Evolutionary conservation across 108 stramenopile genomes (phyloP).

Genomic region (Fragilaria crotonensis): DNA sequence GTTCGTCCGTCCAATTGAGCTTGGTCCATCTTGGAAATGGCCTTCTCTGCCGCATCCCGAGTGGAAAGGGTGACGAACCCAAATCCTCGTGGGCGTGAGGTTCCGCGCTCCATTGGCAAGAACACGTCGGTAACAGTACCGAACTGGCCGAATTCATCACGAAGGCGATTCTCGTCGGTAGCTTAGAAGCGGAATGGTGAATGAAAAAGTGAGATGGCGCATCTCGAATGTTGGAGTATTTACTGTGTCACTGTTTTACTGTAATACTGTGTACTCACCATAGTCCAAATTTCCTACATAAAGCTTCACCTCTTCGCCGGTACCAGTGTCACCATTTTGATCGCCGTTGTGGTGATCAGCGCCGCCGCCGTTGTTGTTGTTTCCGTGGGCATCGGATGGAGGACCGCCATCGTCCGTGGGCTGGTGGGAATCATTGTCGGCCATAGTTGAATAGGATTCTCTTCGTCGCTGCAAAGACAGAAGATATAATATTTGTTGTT

Average conservation of each 20-base stretch:
- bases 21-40: conserved; percentile 81
- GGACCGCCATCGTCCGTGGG: conserved; percentile 7
- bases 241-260: neutral
- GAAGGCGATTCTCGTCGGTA: conserved; percentile 62
- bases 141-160: conserved; percentile 60
- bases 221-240: neutral
- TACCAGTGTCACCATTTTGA: conserved; percentile 11
- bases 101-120: conserved; percentile 69
- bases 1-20: conserved; percentile 79
- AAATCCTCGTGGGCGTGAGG: conserved; percentile 80
- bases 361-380: conserved; percentile 7
- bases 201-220: neutral
- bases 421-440: conserved; percentile 5
- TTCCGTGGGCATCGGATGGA: conserved; percentile 15
- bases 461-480: no score
- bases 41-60: conserved; percentile 66
- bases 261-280: conserved; percentile 23
- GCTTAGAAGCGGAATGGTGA: conserved; percentile 12
- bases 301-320: conserved; percentile 69
- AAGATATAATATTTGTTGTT: no score
- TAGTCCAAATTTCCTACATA: conserved; percentile 87
- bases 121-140: conserved; percentile 81
- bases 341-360: conserved; percentile 1
- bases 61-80: conserved; percentile 72
- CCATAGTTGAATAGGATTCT: no score